phyloP scores from a whole-genome alignment of 495 filamentous ascomycete genomes.

The Aspergillus ellipticus region DNA sequence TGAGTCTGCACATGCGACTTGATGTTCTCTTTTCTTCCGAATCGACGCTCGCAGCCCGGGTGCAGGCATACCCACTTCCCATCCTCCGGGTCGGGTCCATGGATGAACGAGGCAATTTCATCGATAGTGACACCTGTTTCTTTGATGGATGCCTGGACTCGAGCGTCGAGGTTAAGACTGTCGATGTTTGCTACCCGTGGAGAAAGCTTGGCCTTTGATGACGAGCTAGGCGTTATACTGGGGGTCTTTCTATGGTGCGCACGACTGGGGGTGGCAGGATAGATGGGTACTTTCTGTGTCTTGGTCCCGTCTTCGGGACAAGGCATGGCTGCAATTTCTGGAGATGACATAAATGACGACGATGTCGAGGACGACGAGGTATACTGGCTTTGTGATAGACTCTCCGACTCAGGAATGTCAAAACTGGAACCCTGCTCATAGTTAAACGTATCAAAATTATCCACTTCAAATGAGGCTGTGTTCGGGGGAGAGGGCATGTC shows the following conservation, averaged over 20 bases:
- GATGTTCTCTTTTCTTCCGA: slow-evolving; percentile 95
- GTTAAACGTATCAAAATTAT: slow-evolving; percentile 31
- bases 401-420: slow-evolving; percentile 26
- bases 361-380: slow-evolving; percentile 37
- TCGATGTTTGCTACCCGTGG: slow-evolving; percentile 38
- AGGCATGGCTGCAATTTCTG: slow-evolving; percentile 46
- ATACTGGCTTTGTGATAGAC: slow-evolving; percentile 20
- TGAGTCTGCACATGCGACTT: slow-evolving; percentile 97
- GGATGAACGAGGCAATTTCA: slow-evolving; percentile 81
- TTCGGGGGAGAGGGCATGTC: slow-evolving; percentile 50
- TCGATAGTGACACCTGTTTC: slow-evolving; percentile 80
- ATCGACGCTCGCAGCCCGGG: slow-evolving; percentile 75
- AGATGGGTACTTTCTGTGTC: slow-evolving; percentile 28
- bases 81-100: slow-evolving; percentile 68
- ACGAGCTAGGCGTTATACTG: slow-evolving; percentile 19
- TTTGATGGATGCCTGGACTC: slow-evolving; percentile 50
- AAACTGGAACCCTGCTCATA: slow-evolving; percentile 28
- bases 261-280: slow-evolving; percentile 24
- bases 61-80: slow-evolving; percentile 83
- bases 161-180: slow-evolving; percentile 45
- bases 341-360: slow-evolving; percentile 44
- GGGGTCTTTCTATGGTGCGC: slow-evolving; percentile 13
- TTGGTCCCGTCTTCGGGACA: slow-evolving; percentile 28
- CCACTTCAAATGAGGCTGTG: slow-evolving; percentile 35
- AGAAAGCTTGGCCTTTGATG: slow-evolving; percentile 32